Percentiles rank a stretch among this genome's conserved stretches.
Evolutionary conservation across 345 rosid genomes (phyloP).

Genomic region (Brassica cretica): DNA sequence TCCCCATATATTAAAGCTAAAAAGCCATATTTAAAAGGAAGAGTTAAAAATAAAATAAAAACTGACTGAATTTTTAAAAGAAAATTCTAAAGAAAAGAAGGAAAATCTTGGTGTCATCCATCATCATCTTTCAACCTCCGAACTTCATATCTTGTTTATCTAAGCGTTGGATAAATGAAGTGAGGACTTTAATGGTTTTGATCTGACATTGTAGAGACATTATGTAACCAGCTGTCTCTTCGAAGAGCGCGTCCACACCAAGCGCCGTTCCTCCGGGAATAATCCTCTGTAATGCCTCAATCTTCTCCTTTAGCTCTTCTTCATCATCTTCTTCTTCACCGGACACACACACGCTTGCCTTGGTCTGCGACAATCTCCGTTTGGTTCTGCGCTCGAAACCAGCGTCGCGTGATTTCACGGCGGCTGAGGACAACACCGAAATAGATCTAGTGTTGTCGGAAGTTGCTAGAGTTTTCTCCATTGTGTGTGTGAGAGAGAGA

Average conservation of each 20-base stretch:
- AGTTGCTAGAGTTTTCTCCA: constrained; percentile 43
- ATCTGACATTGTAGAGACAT: constrained; percentile 61
- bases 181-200: constrained; percentile 57
- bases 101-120: constrained; percentile 16
- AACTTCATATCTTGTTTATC: constrained; percentile 54
- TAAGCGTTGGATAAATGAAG: constrained; percentile 51
- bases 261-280: constrained; percentile 71
- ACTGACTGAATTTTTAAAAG: no score
- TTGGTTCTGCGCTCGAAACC: constrained; percentile 40
- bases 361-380: constrained; percentile 32
- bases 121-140: constrained; percentile 49
- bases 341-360: constrained; percentile 2
- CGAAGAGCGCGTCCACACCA: constrained; percentile 58
- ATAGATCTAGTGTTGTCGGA: constrained; percentile 16
- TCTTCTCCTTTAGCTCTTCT: constrained; percentile 48
- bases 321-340: constrained; percentile 8
- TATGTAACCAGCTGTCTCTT: constrained; percentile 75
- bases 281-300: constrained; percentile 66
- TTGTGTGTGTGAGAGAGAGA: background rate
- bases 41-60: background rate
- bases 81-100: constrained; percentile 4
- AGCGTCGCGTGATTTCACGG: constrained; percentile 30
- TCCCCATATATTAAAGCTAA: constrained; percentile 31
- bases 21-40: background rate
- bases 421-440: constrained; percentile 13